Evolutionary conservation across 495 filamentous ascomycete species (phyloP), one percentile per base, ranked within the genome.

Genomic region (Penicillium maclennaniae): DNA sequence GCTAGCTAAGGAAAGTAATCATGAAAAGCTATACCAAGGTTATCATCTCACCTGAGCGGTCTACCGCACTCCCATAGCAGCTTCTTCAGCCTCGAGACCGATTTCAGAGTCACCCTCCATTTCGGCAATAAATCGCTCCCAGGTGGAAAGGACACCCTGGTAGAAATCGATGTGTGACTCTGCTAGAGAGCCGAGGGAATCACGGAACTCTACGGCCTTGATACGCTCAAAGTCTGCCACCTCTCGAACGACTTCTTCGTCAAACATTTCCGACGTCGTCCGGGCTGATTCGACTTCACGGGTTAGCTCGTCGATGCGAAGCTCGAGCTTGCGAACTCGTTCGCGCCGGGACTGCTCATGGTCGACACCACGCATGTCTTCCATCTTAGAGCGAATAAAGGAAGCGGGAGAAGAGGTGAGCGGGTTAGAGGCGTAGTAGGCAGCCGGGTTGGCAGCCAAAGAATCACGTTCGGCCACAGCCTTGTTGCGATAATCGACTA

Each of bases 291-390:
- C 93, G 1, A 93, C 91, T 65, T 92, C 95, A 15, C 83, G 76
- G 26, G 89, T 95, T 40, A 98, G 75, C 66, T 92, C 86, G 60
- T 95, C 88, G 57, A 97, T 96, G 53, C 87, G 84, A 28, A 97
- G 77, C 72, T 97, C 93, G 6, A 97, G 78, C 73, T 92, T 95
- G 15, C 93, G 81, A 34, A 91, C 78, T 20, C 92, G 82, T 56
- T 98, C 92, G 5, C 89, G 83, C 1, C 91, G 87, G 14, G 84
- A 83, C 63, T 92, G 89, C 68, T 97, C 93, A 65, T 98, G 93
- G 68, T 98, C 93, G 6, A 98, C 92, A 12, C 93, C 95, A 14
- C 93, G 84, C 63, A 96, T 91, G 65, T 98, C 93, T 66, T 98
- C 93, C 70, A 98, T 87, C 71, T 97, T 98, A 53, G 83, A 85